A percentile compares a stretch with the other conserved stretches of the same genome.
These are phyloP conservation scores for Rickenella mellea DNA, from an alignment of 768 basidiomycete species.

Conservation along the genomic window DNA sequence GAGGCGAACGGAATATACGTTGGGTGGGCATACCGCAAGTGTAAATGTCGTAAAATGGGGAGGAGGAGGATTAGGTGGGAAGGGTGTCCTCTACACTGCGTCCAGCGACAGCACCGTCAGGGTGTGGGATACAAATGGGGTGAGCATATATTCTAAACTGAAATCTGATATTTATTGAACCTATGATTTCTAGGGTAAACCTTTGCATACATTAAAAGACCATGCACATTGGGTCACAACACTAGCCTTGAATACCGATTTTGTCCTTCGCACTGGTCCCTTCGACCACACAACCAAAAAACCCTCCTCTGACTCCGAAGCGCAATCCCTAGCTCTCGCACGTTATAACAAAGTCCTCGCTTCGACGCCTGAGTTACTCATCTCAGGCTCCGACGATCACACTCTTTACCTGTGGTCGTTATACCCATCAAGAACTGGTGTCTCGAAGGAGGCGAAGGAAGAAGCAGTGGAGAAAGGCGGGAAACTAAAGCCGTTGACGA, in stretches of 20 bases:
- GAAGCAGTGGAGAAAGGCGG: constrained; percentile 26
- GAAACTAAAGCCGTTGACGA: constrained; percentile 60
- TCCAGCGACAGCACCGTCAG: constrained; percentile 91
- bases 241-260: constrained; percentile 90
- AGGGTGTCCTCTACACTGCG: constrained; percentile 85
- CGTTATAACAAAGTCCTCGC: constrained; percentile 69
- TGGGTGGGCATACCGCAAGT: constrained; percentile 89
- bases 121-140: constrained; percentile 84
- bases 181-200: constrained; percentile 53
- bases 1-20: constrained; percentile 66
- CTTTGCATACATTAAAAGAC: constrained; percentile 78
- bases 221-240: constrained; percentile 99
- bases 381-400: constrained; percentile 96
- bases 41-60: constrained; percentile 97
- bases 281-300: constrained; percentile 83
- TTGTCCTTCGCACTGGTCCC: constrained; percentile 87
- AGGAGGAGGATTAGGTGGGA: constrained; percentile 58
- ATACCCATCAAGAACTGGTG: constrained; percentile 40
- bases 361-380: constrained; percentile 67
- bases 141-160: constrained; percentile 21
- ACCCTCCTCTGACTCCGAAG: constrained; percentile 75
- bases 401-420: constrained; percentile 94
- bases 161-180: background rate
- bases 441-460: constrained; percentile 30
- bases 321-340: constrained; percentile 62